These are phyloP conservation scores for Spergularia bocconei DNA, from an alignment of 148 eudicot species.

Conservation along the genomic window DNA sequence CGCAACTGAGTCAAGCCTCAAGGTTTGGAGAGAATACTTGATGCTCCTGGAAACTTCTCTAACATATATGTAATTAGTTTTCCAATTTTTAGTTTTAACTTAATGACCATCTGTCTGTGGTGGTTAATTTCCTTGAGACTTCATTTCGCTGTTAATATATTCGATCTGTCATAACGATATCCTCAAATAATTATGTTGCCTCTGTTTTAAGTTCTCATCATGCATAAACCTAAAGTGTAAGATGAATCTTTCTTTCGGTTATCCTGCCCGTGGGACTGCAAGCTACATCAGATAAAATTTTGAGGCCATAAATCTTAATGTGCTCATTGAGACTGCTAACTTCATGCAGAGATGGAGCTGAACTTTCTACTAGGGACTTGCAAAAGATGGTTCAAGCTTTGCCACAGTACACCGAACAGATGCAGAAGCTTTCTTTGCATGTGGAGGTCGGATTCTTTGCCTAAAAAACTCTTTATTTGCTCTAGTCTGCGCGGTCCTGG, in stretches of 20 bases:
- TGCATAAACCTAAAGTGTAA: neutral
- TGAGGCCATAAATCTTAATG: neutral
- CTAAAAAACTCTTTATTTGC: neutral
- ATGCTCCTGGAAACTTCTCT: constrained; percentile 14
- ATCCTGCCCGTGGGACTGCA: neutral
- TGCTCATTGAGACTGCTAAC: constrained; percentile 21
- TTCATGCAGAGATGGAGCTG: constrained; percentile 71
- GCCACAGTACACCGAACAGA: constrained; percentile 89
- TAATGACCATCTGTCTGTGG: constrained; percentile 3
- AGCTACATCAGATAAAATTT: neutral
- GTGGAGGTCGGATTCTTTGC: constrained; percentile 64
- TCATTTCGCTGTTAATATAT: neutral
- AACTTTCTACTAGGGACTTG: constrained; percentile 86
- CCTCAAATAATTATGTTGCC: too few species aligned
- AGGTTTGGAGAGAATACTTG: constrained; percentile 47
- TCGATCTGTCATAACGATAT: too few species aligned
- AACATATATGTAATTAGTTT: neutral
- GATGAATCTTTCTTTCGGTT: neutral
- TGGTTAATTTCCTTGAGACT: neutral
- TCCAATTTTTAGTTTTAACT: neutral
- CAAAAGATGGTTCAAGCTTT: constrained; percentile 98
- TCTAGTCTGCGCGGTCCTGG: neutral
- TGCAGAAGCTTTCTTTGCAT: constrained; percentile 86
- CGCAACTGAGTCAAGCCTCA: constrained; percentile 70
- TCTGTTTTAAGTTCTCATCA: neutral